Percentiles rank a stretch among this genome's conserved stretches.
Conservation (phyloP, 2,329 filamentous ascomycete genomes). For the Albifimbria verrucaria region DNA sequence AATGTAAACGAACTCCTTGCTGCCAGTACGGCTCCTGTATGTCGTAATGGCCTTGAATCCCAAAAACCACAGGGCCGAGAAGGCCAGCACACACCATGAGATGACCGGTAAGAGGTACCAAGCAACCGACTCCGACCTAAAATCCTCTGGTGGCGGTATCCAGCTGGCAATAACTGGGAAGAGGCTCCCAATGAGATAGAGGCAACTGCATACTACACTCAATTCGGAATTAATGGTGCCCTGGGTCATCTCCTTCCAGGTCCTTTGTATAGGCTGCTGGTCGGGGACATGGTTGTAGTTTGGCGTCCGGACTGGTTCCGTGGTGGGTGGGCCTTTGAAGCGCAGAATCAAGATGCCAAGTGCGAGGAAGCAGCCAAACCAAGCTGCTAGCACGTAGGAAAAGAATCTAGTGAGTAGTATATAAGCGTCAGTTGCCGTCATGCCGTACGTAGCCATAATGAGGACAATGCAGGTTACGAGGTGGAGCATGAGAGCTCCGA, state of each 20-base stretch:
- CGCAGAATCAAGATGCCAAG: conserved; percentile 33
- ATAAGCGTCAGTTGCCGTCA: conserved; percentile 23
- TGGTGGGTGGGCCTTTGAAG: conserved; percentile 23
- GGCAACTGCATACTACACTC: conserved; percentile 24
- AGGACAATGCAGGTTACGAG: conserved; percentile 29
- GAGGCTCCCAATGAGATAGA: conserved; percentile 27
- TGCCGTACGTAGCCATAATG: conserved; percentile 28
- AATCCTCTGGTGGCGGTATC: conserved; percentile 20
- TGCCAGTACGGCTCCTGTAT: conserved; percentile 21
- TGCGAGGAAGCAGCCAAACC: conserved; percentile 29
- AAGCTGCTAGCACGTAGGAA: conserved; percentile 31
- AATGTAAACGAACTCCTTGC: conserved; percentile 23
- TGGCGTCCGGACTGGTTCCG: conserved; percentile 9
- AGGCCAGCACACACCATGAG: conserved; percentile 24
- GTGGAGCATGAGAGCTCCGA: conserved; percentile 31
- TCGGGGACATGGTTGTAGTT: conserved; percentile 5
- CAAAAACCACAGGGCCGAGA: conserved; percentile 28
- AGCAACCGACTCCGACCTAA: conserved; percentile 5
- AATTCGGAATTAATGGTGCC: conserved; percentile 24
- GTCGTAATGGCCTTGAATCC: conserved; percentile 28
- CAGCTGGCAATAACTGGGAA: conserved; percentile 29
- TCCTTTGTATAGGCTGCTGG: conserved; percentile 1
- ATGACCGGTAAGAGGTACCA: conserved; percentile 30
- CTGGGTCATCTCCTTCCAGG: conserved; percentile 29
- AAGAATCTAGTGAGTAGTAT: conserved; percentile 25